These are phyloP conservation scores for Venustampulla echinocandica DNA, from an alignment of 495 filamentous ascomycete species.

Conservation along the genomic window DNA sequence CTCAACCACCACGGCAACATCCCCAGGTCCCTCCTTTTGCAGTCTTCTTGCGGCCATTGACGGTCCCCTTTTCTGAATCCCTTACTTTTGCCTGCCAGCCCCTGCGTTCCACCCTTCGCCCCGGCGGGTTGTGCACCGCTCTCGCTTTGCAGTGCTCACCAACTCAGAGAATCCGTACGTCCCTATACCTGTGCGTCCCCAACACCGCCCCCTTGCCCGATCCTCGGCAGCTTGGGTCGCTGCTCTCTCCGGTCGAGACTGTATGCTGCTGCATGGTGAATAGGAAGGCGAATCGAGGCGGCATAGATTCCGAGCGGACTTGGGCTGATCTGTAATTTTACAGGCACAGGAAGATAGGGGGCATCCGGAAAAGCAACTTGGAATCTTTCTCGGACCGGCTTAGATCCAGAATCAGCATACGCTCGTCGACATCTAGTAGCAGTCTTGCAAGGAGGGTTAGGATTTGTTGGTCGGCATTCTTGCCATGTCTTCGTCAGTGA, in stretches of 20 bases:
- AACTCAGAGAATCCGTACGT: constrained; percentile 4
- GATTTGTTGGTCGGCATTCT: constrained; percentile 2
- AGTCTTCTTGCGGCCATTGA: constrained; percentile 1
- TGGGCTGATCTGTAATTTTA: constrained; percentile 17
- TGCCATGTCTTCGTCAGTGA: constrained; percentile 17
- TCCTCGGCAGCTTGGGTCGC: background rate
- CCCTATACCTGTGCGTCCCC: too few species aligned
- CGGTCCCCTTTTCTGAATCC: background rate
- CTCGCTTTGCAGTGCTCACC: too few species aligned
- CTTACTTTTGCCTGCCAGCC: background rate
- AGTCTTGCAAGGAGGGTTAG: background rate
- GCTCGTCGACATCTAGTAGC: background rate
- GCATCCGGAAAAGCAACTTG: constrained; percentile 16
- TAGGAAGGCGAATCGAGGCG: background rate
- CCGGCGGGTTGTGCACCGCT: background rate
- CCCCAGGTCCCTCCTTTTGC: constrained; percentile 1
- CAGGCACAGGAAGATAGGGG: constrained; percentile 18
- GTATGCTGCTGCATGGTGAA: background rate
- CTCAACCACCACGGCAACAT: constrained; percentile 2
- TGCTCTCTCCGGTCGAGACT: too few species aligned
- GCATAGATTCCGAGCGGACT: too few species aligned
- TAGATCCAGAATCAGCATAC: background rate
- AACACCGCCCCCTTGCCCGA: background rate
- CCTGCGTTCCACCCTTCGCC: background rate
- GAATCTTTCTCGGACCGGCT: background rate